These are phyloP conservation scores for Tolypocladium guangdongense DNA, from an alignment of 2,329 filamentous ascomycete genomes.

Conservation along the genomic window DNA sequence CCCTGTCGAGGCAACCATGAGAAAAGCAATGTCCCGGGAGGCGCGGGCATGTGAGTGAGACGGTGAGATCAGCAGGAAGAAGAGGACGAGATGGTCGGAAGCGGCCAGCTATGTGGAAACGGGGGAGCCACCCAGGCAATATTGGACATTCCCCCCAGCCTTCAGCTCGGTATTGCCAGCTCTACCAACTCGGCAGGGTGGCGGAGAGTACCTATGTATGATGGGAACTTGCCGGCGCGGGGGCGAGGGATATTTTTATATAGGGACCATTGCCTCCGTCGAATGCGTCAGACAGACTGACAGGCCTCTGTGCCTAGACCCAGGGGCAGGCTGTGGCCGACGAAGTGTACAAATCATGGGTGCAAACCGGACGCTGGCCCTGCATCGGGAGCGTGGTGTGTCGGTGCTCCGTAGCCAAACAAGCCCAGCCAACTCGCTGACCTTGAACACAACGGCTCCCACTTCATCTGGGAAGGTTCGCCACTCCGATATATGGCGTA, in stretches of 20 bases:
- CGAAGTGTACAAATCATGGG: not conserved
- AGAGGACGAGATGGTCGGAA: constrained; percentile 1
- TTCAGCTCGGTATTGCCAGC: constrained; percentile 7
- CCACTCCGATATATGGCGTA: constrained; percentile 6
- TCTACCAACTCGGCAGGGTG: constrained; percentile 3
- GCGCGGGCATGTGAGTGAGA: constrained; percentile 1
- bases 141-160: not conserved
- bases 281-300: not conserved
- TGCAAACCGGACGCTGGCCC: not conserved
- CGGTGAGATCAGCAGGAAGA: constrained; percentile 2
- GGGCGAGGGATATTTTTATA: constrained; percentile 8
- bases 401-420: not conserved
- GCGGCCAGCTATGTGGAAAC: constrained; percentile 1
- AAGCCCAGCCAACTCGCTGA: not conserved
- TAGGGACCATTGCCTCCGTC: constrained; percentile 4
- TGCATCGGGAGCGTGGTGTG: not conserved
- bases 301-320: not conserved
- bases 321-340: not conserved
- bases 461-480: not conserved
- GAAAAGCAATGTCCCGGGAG: constrained; percentile 4
- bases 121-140: not conserved
- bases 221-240: constrained; percentile 5
- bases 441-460: not conserved
- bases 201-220: constrained; percentile 5
- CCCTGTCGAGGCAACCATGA: constrained; percentile 2